These are phyloP conservation scores for Emmonsia crescens DNA, from an alignment of 2,329 filamentous ascomycete species.

Conservation along the genomic window DNA sequence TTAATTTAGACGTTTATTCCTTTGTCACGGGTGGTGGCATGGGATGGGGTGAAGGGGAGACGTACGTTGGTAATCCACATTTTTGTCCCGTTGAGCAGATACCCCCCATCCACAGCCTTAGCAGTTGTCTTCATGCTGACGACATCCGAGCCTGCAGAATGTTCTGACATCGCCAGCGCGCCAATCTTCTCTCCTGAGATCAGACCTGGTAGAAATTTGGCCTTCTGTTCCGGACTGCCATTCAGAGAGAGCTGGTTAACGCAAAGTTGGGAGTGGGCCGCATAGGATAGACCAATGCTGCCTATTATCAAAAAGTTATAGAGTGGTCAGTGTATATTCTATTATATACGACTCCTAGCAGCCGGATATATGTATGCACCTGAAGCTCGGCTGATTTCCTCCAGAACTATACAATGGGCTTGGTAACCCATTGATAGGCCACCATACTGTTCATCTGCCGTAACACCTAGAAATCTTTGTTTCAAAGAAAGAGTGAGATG, in stretches of 20 bases:
- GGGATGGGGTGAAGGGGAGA: neutral
- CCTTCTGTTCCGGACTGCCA: constrained; percentile 67
- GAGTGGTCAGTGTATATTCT: neutral
- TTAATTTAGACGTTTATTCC: neutral
- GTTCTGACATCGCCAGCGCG: constrained; percentile 89
- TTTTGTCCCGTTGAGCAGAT: constrained; percentile 77
- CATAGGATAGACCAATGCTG: constrained; percentile 76
- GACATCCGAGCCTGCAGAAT: constrained; percentile 82
- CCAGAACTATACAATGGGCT: constrained; percentile 89
- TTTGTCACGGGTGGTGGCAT: neutral
- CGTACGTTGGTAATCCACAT: constrained; percentile 97
- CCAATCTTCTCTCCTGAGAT: constrained; percentile 73
- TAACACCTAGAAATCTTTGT: constrained; percentile 72
- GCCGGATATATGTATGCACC: constrained; percentile 33
- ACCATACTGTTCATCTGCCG: constrained; percentile 83
- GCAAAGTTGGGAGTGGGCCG: constrained; percentile 90
- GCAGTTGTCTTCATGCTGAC: constrained; percentile 90
- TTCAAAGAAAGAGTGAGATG: neutral
- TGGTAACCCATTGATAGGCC: constrained; percentile 90
- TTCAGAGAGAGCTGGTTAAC: constrained; percentile 95
- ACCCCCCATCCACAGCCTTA: constrained; percentile 71
- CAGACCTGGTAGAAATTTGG: constrained; percentile 65
- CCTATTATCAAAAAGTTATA: constrained; percentile 16
- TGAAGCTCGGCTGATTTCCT: constrained; percentile 82
- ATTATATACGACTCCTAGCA: neutral